Conservation (phyloP, 257 asterid genomes). For the Ilex asprella region DNA sequence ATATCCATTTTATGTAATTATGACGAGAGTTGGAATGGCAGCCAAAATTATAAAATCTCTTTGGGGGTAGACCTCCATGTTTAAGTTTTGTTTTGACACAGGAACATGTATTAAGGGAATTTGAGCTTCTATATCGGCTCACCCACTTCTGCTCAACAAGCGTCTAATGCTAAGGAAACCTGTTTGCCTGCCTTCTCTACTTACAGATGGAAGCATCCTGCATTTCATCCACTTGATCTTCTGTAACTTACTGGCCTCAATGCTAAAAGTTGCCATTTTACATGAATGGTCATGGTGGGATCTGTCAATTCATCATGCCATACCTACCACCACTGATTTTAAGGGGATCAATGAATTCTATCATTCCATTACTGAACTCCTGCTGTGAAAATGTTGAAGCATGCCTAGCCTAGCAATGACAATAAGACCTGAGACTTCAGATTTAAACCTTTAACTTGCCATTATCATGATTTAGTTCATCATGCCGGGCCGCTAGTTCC, state of each 20-base stretch:
- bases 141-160: conserved; percentile 55
- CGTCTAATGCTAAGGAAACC: conserved; percentile 61
- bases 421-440: conserved; percentile 47
- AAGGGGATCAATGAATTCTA: conserved; percentile 37
- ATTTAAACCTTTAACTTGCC: conserved; percentile 51
- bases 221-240: conserved; percentile 47
- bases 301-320: conserved; percentile 25
- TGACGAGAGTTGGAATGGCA: conserved; percentile 11
- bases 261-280: conserved; percentile 48
- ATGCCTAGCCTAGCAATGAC: conserved; percentile 61
- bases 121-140: conserved; percentile 61
- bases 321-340: conserved; percentile 25
- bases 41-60: conserved; percentile 18
- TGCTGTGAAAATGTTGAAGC: conserved; percentile 72
- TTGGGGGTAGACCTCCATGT: conserved; percentile 27
- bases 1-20: background rate
- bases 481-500: conserved; percentile 82
- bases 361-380: conserved; percentile 77
- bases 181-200: conserved; percentile 57
- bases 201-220: conserved; percentile 59
- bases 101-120: conserved; percentile 62
- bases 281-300: conserved; percentile 56
- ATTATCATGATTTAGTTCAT: conserved; percentile 43
- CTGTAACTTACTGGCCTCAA: conserved; percentile 40
- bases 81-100: conserved; percentile 86